These are phyloP conservation scores for Calocybe gambosa DNA, from an alignment of 1,284 basidiomycete species.

Conservation along the genomic window DNA sequence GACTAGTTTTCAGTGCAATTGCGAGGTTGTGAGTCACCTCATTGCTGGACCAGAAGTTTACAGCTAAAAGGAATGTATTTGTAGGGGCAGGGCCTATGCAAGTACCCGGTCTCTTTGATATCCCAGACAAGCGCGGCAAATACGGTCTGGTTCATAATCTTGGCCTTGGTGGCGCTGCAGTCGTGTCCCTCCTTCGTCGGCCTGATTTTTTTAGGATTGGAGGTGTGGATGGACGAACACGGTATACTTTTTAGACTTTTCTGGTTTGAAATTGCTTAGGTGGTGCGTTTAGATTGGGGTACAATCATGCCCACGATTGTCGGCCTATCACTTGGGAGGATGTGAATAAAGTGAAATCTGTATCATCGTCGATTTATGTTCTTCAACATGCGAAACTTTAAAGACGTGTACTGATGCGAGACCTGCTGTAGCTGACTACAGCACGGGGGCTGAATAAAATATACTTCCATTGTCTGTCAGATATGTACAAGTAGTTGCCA, in stretches of 20 bases:
- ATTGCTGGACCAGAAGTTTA: neutral
- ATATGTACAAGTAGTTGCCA: too few relatives aligned
- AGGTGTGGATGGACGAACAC: slow-evolving; percentile 57
- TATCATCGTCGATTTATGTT: slow-evolving; percentile 45
- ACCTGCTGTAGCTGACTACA: too few relatives aligned
- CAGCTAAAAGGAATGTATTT: slow-evolving; percentile 3
- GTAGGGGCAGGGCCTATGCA: slow-evolving; percentile 80
- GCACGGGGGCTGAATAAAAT: too few relatives aligned
- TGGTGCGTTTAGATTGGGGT: slow-evolving; percentile 52
- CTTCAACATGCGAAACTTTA: slow-evolving; percentile 38
- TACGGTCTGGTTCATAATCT: slow-evolving; percentile 82
- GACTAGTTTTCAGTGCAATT: slow-evolving; percentile 53
- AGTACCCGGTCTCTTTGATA: slow-evolving; percentile 62
- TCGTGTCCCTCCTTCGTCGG: slow-evolving; percentile 67
- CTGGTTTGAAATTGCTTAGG: neutral
- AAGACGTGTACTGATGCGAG: too few relatives aligned
- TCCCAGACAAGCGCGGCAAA: slow-evolving; percentile 61
- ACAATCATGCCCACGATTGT: slow-evolving; percentile 72
- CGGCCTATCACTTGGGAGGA: slow-evolving; percentile 55
- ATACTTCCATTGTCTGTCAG: too few relatives aligned
- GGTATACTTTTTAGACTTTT: slow-evolving; percentile 33
- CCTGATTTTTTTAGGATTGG: slow-evolving; percentile 67
- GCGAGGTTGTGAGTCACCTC: slow-evolving; percentile 48
- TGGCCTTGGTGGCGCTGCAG: slow-evolving; percentile 74
- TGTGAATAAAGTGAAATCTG: slow-evolving; percentile 71